Evolutionary conservation across 768 basidiomycete species (phyloP).

Genomic region (Favolaschia claudopus): DNA sequence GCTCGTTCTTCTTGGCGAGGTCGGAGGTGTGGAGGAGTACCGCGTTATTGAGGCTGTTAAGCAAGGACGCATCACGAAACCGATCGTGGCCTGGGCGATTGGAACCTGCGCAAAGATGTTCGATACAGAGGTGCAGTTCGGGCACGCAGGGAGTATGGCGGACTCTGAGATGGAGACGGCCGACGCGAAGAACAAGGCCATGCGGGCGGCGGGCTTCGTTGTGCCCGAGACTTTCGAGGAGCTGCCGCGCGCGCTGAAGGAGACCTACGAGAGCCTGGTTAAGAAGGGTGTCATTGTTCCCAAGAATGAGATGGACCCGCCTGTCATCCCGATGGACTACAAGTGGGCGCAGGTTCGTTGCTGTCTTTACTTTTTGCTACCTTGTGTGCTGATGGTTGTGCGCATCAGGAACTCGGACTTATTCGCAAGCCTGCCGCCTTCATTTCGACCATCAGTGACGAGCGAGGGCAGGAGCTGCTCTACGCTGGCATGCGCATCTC

Average conservation of each 20-base stretch:
- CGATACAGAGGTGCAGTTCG: constrained; percentile 98
- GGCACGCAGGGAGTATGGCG: constrained; percentile 97
- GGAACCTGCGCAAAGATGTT: constrained; percentile 99
- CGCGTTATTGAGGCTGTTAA: constrained; percentile 98
- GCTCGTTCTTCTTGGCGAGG: constrained; percentile 98
- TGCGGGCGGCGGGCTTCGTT: constrained; percentile 94
- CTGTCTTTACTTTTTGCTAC: background rate
- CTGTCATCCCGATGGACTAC: constrained; percentile 99
- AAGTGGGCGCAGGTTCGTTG: constrained; percentile 89
- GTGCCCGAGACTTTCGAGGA: constrained; percentile 99
- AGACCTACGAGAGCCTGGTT: constrained; percentile 87
- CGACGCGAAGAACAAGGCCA: constrained; percentile 95
- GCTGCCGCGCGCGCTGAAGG: constrained; percentile 83
- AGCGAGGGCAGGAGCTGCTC: constrained; percentile 97
- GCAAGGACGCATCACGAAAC: constrained; percentile 92
- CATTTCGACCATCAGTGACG: constrained; percentile 99
- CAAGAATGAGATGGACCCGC: constrained; percentile 84
- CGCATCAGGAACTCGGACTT: constrained; percentile 83
- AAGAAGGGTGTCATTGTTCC: constrained; percentile 69
- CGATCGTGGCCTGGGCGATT: constrained; percentile 99
- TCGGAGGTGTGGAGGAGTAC: constrained; percentile 99
- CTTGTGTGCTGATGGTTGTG: background rate
- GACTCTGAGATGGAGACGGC: constrained; percentile 98
- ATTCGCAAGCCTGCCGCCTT: constrained; percentile 99
- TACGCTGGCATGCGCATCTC: constrained; percentile 99